phyloP scores from a whole-genome alignment of 257 asterid genomes.

The Mentha longifolia region DNA sequence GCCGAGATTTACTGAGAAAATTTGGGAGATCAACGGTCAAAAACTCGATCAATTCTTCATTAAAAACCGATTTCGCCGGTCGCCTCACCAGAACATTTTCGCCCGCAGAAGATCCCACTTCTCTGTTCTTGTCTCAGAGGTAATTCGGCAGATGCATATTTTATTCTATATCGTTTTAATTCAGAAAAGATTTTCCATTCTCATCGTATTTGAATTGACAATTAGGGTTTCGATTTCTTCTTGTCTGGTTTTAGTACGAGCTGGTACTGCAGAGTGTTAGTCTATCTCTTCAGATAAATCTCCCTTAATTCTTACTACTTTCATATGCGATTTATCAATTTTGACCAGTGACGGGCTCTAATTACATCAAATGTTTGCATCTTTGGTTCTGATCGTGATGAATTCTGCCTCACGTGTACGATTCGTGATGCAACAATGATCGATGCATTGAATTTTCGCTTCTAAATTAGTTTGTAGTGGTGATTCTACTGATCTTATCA shows the following conservation, averaged over 20 bases:
- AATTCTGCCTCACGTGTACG: conserved; percentile 20
- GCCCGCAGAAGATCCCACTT: conserved; percentile 30
- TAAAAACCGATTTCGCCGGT: conserved; percentile 37
- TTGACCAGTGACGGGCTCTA: conserved; percentile 4
- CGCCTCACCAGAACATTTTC: conserved; percentile 19
- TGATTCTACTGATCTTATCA: too few species aligned
- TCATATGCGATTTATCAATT: background rate
- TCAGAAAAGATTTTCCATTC: background rate
- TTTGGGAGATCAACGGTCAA: conserved; percentile 52
- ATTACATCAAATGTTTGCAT: background rate
- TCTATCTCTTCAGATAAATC: background rate
- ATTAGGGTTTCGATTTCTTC: conserved; percentile 38
- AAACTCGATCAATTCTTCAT: conserved; percentile 27
- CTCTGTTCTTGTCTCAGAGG: conserved; percentile 36
- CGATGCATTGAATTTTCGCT: conserved; percentile 28
- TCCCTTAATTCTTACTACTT: background rate
- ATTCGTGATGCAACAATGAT: conserved; percentile 43
- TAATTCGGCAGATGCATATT: conserved; percentile 23
- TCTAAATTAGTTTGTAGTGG: too few species aligned
- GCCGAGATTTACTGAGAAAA: conserved; percentile 38
- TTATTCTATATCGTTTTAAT: background rate
- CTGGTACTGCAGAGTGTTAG: background rate
- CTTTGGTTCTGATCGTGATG: conserved; percentile 2
- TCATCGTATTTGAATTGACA: conserved; percentile 24
- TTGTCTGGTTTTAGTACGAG: background rate